Evolutionary conservation across 495 filamentous ascomycete genomes (phyloP).

Genomic region (Tuber melanosporum): DNA sequence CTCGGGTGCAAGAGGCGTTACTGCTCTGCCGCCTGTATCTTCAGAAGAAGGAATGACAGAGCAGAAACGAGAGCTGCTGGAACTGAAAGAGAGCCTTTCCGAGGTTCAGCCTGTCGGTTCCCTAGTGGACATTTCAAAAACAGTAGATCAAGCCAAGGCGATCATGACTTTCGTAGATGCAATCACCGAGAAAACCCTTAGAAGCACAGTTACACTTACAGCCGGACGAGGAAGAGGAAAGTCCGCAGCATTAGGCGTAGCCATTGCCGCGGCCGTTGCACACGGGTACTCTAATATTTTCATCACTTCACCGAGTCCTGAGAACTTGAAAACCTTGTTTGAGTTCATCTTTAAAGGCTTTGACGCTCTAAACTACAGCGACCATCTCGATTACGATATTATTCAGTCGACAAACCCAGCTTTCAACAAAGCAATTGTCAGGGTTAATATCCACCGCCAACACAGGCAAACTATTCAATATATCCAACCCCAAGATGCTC

Average conservation of each 20-base stretch:
- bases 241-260: conserved; percentile 88
- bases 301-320: conserved; percentile 95
- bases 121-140: conserved; percentile 74
- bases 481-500: conserved; percentile 90
- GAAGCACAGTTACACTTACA: conserved; percentile 87
- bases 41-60: conserved; percentile 59
- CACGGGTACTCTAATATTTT: conserved; percentile 99
- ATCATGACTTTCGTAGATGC: conserved; percentile 92
- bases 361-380: conserved; percentile 83
- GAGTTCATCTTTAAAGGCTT: conserved; percentile 99
- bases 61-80: conserved; percentile 68
- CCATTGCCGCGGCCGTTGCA: conserved; percentile 86
- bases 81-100: conserved; percentile 76
- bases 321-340: conserved; percentile 97
- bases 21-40: conserved; percentile 65
- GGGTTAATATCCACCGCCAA: conserved; percentile 90
- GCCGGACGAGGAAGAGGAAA: conserved; percentile 95
- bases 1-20: conserved; percentile 89
- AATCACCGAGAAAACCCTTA: conserved; percentile 90
- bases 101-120: conserved; percentile 82
- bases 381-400: conserved; percentile 95
- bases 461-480: conserved; percentile 99
- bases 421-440: conserved; percentile 97
- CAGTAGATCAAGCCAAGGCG: conserved; percentile 91
- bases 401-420: conserved; percentile 97